Percentiles rank a stretch among this genome's conserved stretches.
Conservation (phyloP, 2,329 filamentous ascomycete genomes). For the Fusarium verrucosum region DNA sequence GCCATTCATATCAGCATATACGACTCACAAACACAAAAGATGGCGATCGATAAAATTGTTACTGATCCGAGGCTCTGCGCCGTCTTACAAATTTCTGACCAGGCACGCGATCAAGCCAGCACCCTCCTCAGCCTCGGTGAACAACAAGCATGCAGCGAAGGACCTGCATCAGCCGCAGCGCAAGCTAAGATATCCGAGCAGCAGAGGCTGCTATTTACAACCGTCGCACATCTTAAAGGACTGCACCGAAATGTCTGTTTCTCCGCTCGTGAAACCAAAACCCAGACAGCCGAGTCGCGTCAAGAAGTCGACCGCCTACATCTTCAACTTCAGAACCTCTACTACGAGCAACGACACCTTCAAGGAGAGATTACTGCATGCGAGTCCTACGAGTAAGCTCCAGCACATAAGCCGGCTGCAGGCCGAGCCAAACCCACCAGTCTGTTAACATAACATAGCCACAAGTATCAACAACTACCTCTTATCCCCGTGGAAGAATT, state of each 20-base stretch:
- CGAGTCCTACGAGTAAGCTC: conserved; percentile 85
- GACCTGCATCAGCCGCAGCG: conserved; percentile 56
- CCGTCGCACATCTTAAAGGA: conserved; percentile 81
- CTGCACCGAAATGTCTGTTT: conserved; percentile 85
- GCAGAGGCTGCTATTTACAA: conserved; percentile 82
- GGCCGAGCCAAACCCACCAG: not conserved
- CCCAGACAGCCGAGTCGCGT: conserved; percentile 83
- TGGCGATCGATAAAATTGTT: conserved; percentile 54
- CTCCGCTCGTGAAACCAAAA: conserved; percentile 84
- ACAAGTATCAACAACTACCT: conserved; percentile 87
- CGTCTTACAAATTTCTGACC: conserved; percentile 76
- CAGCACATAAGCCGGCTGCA: not conserved
- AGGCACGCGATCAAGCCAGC: conserved; percentile 77
- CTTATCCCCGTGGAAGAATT: conserved; percentile 87
- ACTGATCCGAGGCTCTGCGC: conserved; percentile 65
- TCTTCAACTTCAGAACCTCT: conserved; percentile 92
- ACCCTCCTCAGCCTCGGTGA: conserved; percentile 66
- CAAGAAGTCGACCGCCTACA: conserved; percentile 93
- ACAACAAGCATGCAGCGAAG: conserved; percentile 55
- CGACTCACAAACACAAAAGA: conserved; percentile 20
- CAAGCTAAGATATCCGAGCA: conserved; percentile 73
- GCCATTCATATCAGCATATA: not conserved
- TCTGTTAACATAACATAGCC: conserved; percentile 59
- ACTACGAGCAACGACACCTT: conserved; percentile 93
- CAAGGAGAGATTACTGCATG: conserved; percentile 90